Evolutionary conservation across 257 asterid species (phyloP), one percentile per base, ranked within the genome.

Genomic region (Rhazya stricta): DNA sequence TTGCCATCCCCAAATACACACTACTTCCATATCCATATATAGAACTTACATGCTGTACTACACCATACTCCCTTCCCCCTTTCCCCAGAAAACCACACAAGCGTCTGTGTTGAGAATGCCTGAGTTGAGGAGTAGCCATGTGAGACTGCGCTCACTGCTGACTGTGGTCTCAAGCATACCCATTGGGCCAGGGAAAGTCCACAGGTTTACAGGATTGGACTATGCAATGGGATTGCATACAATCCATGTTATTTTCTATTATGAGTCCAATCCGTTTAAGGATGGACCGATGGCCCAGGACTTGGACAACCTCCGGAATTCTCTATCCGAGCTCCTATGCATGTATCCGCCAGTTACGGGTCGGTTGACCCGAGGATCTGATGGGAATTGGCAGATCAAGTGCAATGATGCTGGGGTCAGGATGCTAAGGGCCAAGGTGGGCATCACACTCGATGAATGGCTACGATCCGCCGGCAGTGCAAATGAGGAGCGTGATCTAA

Each of bases 361-460:
- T 58, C 88, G 93, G 78, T 73, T 89, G 91, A 71, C 72, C 85
- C 79, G 83, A 18, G 88, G 69, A 9, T 74, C 61, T 51, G 80
- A 83, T 11, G 82, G 81, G 5, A 78, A 81, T 3, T 85, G 91
- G 90, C 63, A 37, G 25, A 82, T 90, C 36, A 90, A 85, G 88
- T 85, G 88, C 81, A 88, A 83, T 25, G 96, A 88, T 67, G 96
- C 96, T 27, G 93, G 96, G 23, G 87, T 90, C 1, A 76, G 96
- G 79, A 83, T 84, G 85, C 54, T 90, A 12, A 81, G 79, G 63
- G 93, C 96, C 2, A 68, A 67, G 0, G 96, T 88, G 21, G 45
- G 58, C 4, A 68, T 61, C n/a, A 74, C 86, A n/a, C 29, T 90
- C 46, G 90, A 86, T 76, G 93, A 90, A 36, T 90, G 91, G 93